A percentile compares a stretch with the other conserved stretches of the same genome.
These are phyloP conservation scores for Gossypium davidsonii DNA, from an alignment of 441 rosid genomes.

Conservation along the genomic window DNA sequence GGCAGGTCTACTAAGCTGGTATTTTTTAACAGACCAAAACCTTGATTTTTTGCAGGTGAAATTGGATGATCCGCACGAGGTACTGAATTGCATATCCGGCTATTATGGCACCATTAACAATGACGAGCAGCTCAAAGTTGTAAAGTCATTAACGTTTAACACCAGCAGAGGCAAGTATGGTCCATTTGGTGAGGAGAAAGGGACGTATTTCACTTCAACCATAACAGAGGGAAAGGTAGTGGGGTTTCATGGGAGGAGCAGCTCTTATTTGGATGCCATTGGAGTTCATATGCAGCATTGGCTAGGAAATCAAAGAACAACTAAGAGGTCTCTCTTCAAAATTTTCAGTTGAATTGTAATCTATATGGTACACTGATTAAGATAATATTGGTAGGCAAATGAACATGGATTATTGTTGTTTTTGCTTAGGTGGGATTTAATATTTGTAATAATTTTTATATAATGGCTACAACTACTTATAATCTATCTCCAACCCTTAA, in stretches of 20 bases:
- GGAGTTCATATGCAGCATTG: slow-evolving; percentile 89
- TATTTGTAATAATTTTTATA: too few species aligned
- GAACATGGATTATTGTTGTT: background rate
- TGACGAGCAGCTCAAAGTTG: slow-evolving; percentile 38
- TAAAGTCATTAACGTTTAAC: slow-evolving; percentile 62
- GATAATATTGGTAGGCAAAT: background rate
- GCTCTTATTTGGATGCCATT: slow-evolving; percentile 71
- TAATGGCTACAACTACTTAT: too few species aligned
- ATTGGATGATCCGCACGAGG: slow-evolving; percentile 70
- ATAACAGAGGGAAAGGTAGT: slow-evolving; percentile 74
- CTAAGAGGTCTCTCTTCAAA: slow-evolving; percentile 38
- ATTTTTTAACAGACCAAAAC: background rate
- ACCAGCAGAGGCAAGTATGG: slow-evolving; percentile 79
- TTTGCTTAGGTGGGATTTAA: too few species aligned
- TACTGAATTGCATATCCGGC: slow-evolving; percentile 56
- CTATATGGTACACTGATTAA: background rate
- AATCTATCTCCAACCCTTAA: too few species aligned
- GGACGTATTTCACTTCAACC: slow-evolving; percentile 70
- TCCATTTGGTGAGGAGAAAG: slow-evolving; percentile 79
- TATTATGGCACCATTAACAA: slow-evolving; percentile 47
- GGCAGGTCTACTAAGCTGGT: too few species aligned
- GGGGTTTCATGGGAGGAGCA: slow-evolving; percentile 82
- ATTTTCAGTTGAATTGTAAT: slow-evolving; percentile 5
- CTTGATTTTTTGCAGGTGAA: slow-evolving; percentile 44
- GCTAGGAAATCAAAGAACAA: slow-evolving; percentile 50